phyloP scores from a whole-genome alignment of 805 yeast species.

The Lipomyces japonicus region DNA sequence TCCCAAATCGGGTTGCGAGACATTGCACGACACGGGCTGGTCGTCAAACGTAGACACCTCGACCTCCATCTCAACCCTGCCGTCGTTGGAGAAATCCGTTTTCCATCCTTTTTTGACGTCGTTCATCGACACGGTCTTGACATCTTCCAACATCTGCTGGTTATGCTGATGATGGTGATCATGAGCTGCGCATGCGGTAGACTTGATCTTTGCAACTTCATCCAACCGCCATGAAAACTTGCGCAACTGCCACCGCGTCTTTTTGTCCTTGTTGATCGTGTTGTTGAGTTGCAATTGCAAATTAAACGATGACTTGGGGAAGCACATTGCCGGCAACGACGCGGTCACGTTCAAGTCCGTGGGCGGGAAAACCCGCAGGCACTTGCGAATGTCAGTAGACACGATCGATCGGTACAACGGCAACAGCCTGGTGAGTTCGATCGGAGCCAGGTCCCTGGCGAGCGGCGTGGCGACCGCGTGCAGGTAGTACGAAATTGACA shows the following conservation, averaged over 20 bases:
- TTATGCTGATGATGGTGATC: constrained; percentile 4
- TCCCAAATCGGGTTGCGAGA: constrained; percentile 78
- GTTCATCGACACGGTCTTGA: constrained; percentile 68
- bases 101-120: constrained; percentile 93
- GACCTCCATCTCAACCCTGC: constrained; percentile 63
- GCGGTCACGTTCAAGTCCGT: constrained; percentile 86
- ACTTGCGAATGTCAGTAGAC: constrained; percentile 78
- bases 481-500: constrained; percentile 70
- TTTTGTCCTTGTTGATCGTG: constrained; percentile 37
- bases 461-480: constrained; percentile 47
- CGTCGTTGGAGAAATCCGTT: constrained; percentile 75
- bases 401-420: constrained; percentile 72
- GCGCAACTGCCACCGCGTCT: constrained; percentile 85
- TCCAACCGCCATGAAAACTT: constrained; percentile 85
- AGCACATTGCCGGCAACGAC: constrained; percentile 79
- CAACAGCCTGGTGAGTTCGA: constrained; percentile 56
- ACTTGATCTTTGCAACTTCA: constrained; percentile 65
- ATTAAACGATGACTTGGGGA: constrained; percentile 82
- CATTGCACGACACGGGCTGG: constrained; percentile 54
- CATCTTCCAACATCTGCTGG: constrained; percentile 55
- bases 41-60: constrained; percentile 35
- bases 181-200: constrained; percentile 49
- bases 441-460: constrained; percentile 33
- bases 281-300: constrained; percentile 75
- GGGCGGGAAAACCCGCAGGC: constrained; percentile 91